Base-by-base conservation (phyloP, 805 yeast genomes). In the Allodekkera sacchari region DNA sequence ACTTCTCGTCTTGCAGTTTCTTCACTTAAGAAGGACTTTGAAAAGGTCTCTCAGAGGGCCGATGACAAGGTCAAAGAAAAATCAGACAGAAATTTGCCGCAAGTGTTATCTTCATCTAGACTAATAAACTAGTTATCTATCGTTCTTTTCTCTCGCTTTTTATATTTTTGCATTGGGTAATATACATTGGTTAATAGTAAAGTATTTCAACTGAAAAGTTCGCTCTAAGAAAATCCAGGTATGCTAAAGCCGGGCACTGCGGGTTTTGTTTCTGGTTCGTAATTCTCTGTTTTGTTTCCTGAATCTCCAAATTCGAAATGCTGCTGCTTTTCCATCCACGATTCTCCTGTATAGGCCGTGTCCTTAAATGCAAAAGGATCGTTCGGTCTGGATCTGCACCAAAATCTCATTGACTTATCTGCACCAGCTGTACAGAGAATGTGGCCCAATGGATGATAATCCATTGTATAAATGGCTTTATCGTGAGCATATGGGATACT, bases 401-500 rank as follows among this genome's bases (percentile, higher is more conserved):
- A 92, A 57, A 94, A 83, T 34, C 96, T 61, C 16, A 94, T 83
- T 5, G 94, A 76, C 50, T 92, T 74, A 55, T 92, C 99, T 35
- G 92, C 85, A 13, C 96, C 89, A 0, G 96, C 97, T 6, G 96
- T 77, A 34, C 94, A 77, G 22, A 92, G 61, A 31, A 89, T 62
- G 57, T 92, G 96, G 4, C 99, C 99, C 45, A 83, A 63, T 3
- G 97, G 97, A 56, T 88, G 96, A 52, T 87, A 92, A 38, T 88
- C 89, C 34, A 92, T 55, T 4, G 94, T 75, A 56, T 89, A 87
- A 32, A 92, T 75, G 3, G 95, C 94, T 60, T 83, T 83, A 48
- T 87, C 96, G 54, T 92, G 99, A 0, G 97, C 98, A 56, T 72
- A 78, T 3, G 96, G 96, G 22, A 92, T 82, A 12, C 59, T 56